phyloP scores from a whole-genome alignment of 495 filamentous ascomycete genomes.

The Xylaria bambusicola region DNA sequence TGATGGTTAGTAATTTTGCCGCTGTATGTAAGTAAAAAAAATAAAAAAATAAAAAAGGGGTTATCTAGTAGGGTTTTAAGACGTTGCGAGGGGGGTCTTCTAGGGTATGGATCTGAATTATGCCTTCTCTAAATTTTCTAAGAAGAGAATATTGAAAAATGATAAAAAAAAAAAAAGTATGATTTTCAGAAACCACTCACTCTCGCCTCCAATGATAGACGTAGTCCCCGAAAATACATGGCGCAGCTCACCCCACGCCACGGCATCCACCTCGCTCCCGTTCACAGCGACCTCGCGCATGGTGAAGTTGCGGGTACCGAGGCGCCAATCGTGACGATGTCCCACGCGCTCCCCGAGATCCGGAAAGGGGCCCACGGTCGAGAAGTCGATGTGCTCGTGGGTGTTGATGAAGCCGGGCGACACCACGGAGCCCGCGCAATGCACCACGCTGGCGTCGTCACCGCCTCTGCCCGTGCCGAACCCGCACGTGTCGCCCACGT shows the following conservation, averaged over 20 bases:
- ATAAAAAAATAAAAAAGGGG: too few relatives aligned
- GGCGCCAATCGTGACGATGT: conserved; percentile 24
- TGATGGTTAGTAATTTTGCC: too few relatives aligned
- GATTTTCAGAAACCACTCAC: too few relatives aligned
- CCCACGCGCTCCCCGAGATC: conserved; percentile 17
- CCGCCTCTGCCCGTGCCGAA: conserved; percentile 5
- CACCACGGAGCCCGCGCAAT: conserved; percentile 54
- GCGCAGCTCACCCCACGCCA: conserved; percentile 25
- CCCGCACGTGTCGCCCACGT: conserved; percentile 14
- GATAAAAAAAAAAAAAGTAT: too few relatives aligned
- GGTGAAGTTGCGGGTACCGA: conserved; percentile 17
- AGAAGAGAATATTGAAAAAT: too few relatives aligned
- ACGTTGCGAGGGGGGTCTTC: too few relatives aligned
- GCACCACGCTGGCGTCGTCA: conserved; percentile 35
- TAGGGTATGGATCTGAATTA: too few relatives aligned
- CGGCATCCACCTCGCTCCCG: conserved; percentile 16
- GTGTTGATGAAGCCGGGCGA: conserved; percentile 60
- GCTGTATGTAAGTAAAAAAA: too few relatives aligned
- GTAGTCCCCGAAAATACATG: conserved; percentile 26
- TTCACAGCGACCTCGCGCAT: conserved; percentile 13
- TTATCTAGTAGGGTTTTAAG: too few relatives aligned
- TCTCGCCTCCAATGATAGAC: conserved; percentile 19
- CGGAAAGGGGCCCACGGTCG: conserved; percentile 13
- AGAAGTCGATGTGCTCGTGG: conserved; percentile 45
- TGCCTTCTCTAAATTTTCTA: too few relatives aligned